Evolutionary conservation across 2,329 filamentous ascomycete species (phyloP).

Genomic region (Cytospora leucostoma): DNA sequence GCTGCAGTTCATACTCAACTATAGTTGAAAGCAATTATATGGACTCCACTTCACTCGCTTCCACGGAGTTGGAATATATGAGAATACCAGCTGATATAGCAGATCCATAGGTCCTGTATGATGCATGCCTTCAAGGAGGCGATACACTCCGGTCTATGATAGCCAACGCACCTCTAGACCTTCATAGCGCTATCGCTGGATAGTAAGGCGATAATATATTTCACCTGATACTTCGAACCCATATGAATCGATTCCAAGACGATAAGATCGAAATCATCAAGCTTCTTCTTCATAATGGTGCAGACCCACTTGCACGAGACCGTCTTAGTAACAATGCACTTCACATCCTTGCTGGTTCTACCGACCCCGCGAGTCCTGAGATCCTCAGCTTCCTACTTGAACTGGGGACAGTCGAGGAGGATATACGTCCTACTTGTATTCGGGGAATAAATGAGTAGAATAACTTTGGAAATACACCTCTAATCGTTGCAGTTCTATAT

Average conservation of each 20-base stretch:
- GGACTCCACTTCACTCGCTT: too few species aligned
- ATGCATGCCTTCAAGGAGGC: background rate
- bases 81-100: too few species aligned
- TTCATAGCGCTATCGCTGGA: background rate
- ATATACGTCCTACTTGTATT: background rate
- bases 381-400: background rate
- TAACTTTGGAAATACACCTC: background rate
- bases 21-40: background rate
- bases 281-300: background rate
- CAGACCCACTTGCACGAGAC: background rate
- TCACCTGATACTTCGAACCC: background rate
- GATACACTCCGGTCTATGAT: background rate
- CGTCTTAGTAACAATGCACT: background rate
- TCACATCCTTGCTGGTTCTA: background rate
- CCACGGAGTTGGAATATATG: too few species aligned
- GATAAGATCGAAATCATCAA: background rate
- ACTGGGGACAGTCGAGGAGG: background rate
- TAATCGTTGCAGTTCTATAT: background rate
- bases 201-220: background rate
- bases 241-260: background rate
- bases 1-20: background rate
- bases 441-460: background rate
- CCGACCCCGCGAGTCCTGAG: background rate
- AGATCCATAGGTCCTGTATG: background rate
- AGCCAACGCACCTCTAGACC: background rate